Evolutionary conservation across 768 basidiomycete genomes (phyloP).

Genomic region (Leccinellum rugosiceps): DNA sequence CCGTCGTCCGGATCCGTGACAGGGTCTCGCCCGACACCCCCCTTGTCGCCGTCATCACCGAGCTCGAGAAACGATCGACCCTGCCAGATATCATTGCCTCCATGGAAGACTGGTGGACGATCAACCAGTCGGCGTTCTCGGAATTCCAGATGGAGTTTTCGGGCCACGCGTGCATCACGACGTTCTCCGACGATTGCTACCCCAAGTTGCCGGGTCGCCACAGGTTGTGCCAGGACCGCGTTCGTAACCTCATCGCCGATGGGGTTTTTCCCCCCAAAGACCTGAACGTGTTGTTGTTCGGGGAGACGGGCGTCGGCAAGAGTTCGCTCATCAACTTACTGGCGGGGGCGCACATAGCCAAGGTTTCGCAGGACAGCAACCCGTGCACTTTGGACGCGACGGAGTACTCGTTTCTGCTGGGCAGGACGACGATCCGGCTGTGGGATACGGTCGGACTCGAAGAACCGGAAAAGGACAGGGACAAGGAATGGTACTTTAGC

Average conservation of each 20-base stretch:
- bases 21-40: neutral
- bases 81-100: neutral
- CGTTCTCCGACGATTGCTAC: neutral
- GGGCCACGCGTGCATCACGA: neutral
- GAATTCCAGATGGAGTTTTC: neutral
- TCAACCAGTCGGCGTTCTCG: neutral
- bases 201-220: neutral
- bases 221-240: neutral
- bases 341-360: slow-evolving; percentile 25
- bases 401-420: slow-evolving; percentile 28
- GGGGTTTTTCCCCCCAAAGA: slow-evolving; percentile 10
- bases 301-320: slow-evolving; percentile 36
- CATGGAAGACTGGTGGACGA: neutral
- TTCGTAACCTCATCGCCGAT: neutral
- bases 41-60: neutral
- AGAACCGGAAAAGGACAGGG: slow-evolving; percentile 20
- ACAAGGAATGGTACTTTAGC: slow-evolving; percentile 17
- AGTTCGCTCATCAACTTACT: slow-evolving; percentile 32
- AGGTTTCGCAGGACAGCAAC: slow-evolving; percentile 18
- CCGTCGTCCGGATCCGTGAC: neutral
- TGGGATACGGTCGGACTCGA: slow-evolving; percentile 36
- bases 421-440: slow-evolving; percentile 20
- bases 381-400: slow-evolving; percentile 35
- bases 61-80: neutral
- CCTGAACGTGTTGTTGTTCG: slow-evolving; percentile 38